Evolutionary conservation across 83 land plant species (phyloP).

Genomic region (Larix sibirica): DNA sequence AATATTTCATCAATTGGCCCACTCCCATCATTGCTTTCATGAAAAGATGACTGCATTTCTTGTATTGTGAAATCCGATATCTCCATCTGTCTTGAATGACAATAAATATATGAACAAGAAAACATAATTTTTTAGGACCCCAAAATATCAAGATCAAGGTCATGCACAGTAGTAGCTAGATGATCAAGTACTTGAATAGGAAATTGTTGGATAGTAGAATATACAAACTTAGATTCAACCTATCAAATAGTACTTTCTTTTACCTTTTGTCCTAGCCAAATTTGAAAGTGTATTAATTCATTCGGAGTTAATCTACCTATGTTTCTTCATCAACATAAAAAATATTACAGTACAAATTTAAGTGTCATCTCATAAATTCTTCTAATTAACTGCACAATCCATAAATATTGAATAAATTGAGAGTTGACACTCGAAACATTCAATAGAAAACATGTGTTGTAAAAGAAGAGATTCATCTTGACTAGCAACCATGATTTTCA

Average conservation of each 20-base stretch:
- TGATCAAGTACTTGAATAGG: neutral
- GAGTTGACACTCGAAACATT: neutral
- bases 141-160: neutral
- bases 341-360: neutral
- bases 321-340: neutral
- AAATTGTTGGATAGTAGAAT: neutral
- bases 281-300: too few relatives aligned
- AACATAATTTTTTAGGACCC: neutral
- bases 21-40: neutral
- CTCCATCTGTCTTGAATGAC: too few relatives aligned
- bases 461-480: neutral
- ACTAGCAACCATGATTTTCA: too few relatives aligned
- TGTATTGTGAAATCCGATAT: too few relatives aligned
- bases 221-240: neutral
- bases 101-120: neutral
- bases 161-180: neutral
- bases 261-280: neutral
- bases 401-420: neutral
- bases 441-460: neutral
- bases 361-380: neutral
- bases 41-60: neutral
- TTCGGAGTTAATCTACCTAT: neutral
- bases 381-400: neutral
- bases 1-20: neutral
- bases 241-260: neutral